phyloP scores from a whole-genome alignment of 106 monocot species.

The Dendrobium huoshanense region DNA sequence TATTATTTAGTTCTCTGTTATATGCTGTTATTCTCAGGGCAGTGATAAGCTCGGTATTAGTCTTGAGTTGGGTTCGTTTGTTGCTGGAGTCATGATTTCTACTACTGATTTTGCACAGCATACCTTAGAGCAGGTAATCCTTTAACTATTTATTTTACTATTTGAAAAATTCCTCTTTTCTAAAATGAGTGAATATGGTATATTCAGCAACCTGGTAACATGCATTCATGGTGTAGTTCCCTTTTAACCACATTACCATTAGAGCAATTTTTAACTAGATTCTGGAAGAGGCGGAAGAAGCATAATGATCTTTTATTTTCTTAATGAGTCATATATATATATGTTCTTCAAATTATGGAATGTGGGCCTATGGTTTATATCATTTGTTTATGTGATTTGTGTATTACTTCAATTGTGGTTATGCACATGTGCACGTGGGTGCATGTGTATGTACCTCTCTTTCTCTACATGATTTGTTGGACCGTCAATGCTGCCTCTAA shows the following conservation, averaged over 20 bases:
- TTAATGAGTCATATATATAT: neutral
- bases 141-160: neutral
- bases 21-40: constrained; percentile 41
- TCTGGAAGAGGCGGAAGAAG: neutral
- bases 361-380: neutral
- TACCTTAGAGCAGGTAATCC: constrained; percentile 78
- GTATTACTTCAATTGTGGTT: neutral
- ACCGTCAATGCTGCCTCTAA: neutral
- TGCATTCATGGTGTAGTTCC: neutral
- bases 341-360: neutral
- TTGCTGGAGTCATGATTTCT: constrained; percentile 97
- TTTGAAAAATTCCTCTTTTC: neutral
- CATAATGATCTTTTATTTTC: neutral
- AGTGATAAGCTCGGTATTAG: constrained; percentile 93
- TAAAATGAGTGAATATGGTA: neutral
- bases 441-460: neutral
- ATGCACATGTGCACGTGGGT: neutral
- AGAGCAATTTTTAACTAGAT: neutral
- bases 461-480: neutral
- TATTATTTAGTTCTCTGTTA: neutral
- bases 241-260: neutral
- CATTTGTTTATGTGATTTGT: neutral
- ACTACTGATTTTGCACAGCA: constrained; percentile 96
- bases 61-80: constrained; percentile 94
- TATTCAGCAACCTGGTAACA: neutral